Evolutionary conservation across 352 stramenopile species (phyloP), one percentile per base, ranked within the genome.

Genomic region (Globisporangium canariense): DNA sequence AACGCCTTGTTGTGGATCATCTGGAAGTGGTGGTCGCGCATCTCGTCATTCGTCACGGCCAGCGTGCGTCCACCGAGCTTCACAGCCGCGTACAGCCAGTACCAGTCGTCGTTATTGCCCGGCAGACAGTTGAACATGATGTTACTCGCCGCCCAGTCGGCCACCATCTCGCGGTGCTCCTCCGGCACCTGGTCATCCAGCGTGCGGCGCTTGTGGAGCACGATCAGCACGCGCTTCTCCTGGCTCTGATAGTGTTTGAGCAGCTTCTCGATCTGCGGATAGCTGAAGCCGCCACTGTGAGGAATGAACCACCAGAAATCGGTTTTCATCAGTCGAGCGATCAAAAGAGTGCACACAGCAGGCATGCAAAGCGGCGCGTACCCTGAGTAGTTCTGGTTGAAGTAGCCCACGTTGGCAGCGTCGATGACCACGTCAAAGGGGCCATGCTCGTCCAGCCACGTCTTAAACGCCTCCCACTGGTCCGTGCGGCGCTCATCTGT

Each of bases 71-170:
- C 79, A 49, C 87, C 78, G n/a, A 89, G 74, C 65, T 88, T 90
- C 47, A 98, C 83, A 6, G 94, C 94, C 4, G 96, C 95, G 73
- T 98, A 98, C 69, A 99, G 89, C 97, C 97, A 99, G 79, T 98
- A 99, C 97, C 96, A 99, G 87, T 99, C 97, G 83, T 99, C 97
- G 66, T 99, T 99, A 83, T 98, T 98, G 36, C 96, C 93, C 14
- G 66, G 71, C 16, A 90, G 81, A 72, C 96, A 98, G 51, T 97
- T 91, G 82, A 97, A 99, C 70, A 99, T 91, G 16, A 90, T 70
- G 51, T 74, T 73, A 51, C 77, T 73, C 13, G 80, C 59, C 20
- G 79, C 76, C 92, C 93, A 98, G 41, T 68, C 49, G 58, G 88
- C 70, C 28, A 98, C 65, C 64, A 97, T 84, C 2, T 65, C 63